Base-by-base conservation (phyloP, 495 filamentous ascomycete species). In the Pyrenula aspistea region DNA sequence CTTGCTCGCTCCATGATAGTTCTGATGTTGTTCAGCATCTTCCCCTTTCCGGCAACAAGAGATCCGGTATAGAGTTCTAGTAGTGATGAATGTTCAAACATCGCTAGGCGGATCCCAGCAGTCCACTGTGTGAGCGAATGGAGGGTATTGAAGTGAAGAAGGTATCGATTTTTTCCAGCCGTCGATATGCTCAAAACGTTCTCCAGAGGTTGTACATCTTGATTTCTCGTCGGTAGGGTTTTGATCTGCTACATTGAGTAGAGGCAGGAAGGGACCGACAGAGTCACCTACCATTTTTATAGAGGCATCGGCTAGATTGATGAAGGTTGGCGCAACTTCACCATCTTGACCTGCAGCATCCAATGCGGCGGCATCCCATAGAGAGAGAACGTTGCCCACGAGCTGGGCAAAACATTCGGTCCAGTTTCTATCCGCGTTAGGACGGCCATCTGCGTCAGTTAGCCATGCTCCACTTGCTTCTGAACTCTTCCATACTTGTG, bases 21-120 rank as follows among this genome's bases (percentile, higher is more conserved):
- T 53, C 82, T 82, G 64, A 97, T 96, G 60, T 86, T 89, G 70
- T 95, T 95, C 51, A 99, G 71, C 0, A 66, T 64, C 64, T 89
- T 95, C 19, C 91, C 94, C 68, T 96, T 99, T 51, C 91, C 93
- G 0, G 91, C 94, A 65, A 99, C 90, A 51, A 99, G 75, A 25
- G 93, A 89, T 12, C 93, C 93, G 0, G 94, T 97, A 65, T 99
- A 99, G 8, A 92, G 89, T 71, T 99, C 93, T 65, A 96, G 92
- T 10, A 99, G 73, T 2, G 89, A 91, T 0, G 88, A 81, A 62
- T 96, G 88, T 69, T 99, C 93, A 65, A 85, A 99, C 84, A 99
- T 91, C 55, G 93, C 83, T 51, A 99, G 79, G 51, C 93, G 84
- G 57, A 99, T 96, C 21, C 88, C 90, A 19, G 94, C 87, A 1